Base-by-base conservation (phyloP, 2,329 filamentous ascomycete genomes). In the Colletotrichum sp. region DNA sequence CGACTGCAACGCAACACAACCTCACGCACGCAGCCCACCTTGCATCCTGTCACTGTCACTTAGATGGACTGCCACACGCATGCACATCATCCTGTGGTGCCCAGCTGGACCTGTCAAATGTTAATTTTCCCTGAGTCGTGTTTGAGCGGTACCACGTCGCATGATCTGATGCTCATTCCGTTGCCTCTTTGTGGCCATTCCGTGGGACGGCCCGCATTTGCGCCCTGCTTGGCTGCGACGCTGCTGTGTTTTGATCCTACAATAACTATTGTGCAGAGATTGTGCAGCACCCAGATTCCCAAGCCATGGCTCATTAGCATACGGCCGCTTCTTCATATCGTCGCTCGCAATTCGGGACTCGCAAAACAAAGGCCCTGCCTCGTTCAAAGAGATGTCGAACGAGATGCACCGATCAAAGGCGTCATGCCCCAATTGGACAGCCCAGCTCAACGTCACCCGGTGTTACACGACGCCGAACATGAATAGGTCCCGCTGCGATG, bases 161-260 rank as follows among this genome's bases (percentile, higher is more conserved):
- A 70, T 70, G 38, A 66, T 47, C 71, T 43, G 67, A 66, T 62
- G 67, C 33, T 29, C 71, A 72, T 72, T 73, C 43, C 43, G 43
- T 51, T 24, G 43, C 43, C 43, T 51, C 43, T 51, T n/a, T 51
- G n/a, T 51, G 43, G 43, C 43, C 43, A 51, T 51, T 51, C 71
- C 71, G 27, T 70, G 71, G 71, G 43, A 70, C 67, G 71, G 71
- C 71, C 71, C 67, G 67, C 38, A 64, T 58, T 67, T 67, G 59
- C 59, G 36, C 21, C 59, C 13, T 62, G 59, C 63, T 62, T 36
- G 59, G 31, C 51, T 24, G 55, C 66, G 18, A 70, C 18, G 57
- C 69, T 58, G 29, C 47, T 21, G 7, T 27, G 43, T 70, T 34
- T 24, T 65, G 27, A 6, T 33, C 27, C 62, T 38, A 21, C 61